Evolutionary conservation across 1,139 yeast species (phyloP), one percentile per base, ranked within the genome.

Genomic region (Kodamaea ohmeri): DNA sequence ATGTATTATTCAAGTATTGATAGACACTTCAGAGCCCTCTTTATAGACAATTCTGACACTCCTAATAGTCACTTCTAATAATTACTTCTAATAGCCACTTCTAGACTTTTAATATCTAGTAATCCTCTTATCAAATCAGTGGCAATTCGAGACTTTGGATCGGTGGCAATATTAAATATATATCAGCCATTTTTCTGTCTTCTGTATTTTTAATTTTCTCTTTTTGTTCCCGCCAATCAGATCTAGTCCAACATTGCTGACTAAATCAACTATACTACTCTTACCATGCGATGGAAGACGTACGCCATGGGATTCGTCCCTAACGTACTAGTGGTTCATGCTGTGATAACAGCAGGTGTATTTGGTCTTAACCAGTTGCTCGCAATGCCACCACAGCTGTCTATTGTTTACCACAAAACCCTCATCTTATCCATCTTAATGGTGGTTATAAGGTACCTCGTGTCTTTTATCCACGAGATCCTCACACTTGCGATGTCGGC

Each of bases 381-480:
- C n/a, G 28, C 22, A 12, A 21, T 29, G 19, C 37, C 37, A 22
- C 33, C 13, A 17, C 6, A 22, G 15, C 16, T 24, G 12, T 18
- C 20, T 14, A 31, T 31, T n/a, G 42, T 32, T 8, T 35, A 38
- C 38, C 35, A 34, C 27, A 49, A 48, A 32, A 39, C 49, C 9
- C 22, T 39, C 25, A 41, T 47, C n/a, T 27, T 49, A 6, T 41
- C 47, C 4, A 15, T 45, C 6, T 12, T 45, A 7, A 36, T 48
- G 20, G 45, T 48, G 4, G 39, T 32, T 3, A 14, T 30, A n/a
- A 32, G 28, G 17, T 47, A 45, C 37, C 11, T 47, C 13, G 31
- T 46, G 12, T 21, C 33, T 13, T 47, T 49, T 25, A 31, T 47
- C 19, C 45, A 49, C 36, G 43, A 41, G 20, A 41, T 45, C 8